These are phyloP conservation scores for Akanthomyces dipterigenus DNA, from an alignment of 2,329 filamentous ascomycete genomes.

Conservation along the genomic window DNA sequence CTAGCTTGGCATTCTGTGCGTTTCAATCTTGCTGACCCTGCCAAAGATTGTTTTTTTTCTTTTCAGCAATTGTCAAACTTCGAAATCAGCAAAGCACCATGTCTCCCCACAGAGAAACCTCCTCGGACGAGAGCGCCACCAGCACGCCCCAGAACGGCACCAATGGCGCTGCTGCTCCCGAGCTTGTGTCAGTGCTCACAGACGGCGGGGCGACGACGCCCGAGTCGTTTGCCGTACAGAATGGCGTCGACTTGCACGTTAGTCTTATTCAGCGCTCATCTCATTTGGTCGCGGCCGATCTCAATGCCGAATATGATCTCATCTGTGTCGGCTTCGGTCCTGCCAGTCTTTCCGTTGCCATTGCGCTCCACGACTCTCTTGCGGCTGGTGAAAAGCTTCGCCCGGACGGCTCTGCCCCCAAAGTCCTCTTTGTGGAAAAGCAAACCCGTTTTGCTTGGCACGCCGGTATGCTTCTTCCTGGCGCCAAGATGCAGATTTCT, in stretches of 20 bases:
- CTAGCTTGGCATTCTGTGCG: not conserved
- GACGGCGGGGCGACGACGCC: not conserved
- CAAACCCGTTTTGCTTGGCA: slow-evolving; percentile 85
- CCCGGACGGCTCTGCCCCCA: slow-evolving; percentile 46
- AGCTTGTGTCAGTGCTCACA: not conserved
- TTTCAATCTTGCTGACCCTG: not conserved
- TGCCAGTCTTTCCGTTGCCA: slow-evolving; percentile 80
- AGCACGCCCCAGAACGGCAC: not conserved
- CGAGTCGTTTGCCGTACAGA: not conserved
- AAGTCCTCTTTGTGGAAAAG: slow-evolving; percentile 81
- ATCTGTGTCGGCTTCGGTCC: slow-evolving; percentile 91
- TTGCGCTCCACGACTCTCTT: slow-evolving; percentile 78
- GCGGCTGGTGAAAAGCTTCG: slow-evolving; percentile 39
- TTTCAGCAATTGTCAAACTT: not conserved
- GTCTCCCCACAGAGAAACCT: slow-evolving; percentile 10
- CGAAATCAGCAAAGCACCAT: not conserved
- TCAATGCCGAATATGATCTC: slow-evolving; percentile 69
- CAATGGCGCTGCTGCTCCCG: slow-evolving; percentile 2
- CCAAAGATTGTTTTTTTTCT: not conserved
- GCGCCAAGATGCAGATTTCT: slow-evolving; percentile 94
- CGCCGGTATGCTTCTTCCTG: slow-evolving; percentile 87
- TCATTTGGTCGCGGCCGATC: slow-evolving; percentile 42
- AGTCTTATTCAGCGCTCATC: slow-evolving; percentile 15
- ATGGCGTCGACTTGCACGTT: not conserved
- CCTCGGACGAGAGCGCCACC: slow-evolving; percentile 2